Base-by-base conservation (phyloP, 2,329 filamentous ascomycete species). In the Pseudogymnoascus sp. region DNA sequence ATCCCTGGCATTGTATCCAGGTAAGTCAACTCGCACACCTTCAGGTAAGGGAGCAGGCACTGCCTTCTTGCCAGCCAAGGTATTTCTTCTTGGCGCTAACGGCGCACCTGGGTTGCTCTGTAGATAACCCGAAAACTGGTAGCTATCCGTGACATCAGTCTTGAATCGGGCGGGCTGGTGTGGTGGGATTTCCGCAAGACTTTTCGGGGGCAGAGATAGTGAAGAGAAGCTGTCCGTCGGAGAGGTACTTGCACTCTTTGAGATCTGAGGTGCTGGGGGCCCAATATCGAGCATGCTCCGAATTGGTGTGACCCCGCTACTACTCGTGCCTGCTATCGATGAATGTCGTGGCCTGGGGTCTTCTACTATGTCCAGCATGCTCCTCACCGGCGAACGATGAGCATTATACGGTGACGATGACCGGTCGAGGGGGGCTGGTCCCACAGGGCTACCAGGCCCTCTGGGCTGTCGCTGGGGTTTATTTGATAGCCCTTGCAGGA, bases 321-420 rank as follows among this genome's bases (percentile, higher is more conserved):
- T 61, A 59, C 72, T 74, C 62, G 72, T 71, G 28, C 64, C 64
- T 47, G 69, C 62, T 62, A 71, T 67, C 36, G 66, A 65, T 62
- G 68, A 65, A 66, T 71, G 62, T 62, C 69, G 69, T 62, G 17
- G 69, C 63, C 62, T 23, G 23, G 59, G 36, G 13, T 78, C 79
- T 64, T 82, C 78, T 71, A 80, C 78, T 69, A 86, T 79, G 71
- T 87, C 84, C 17, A 88, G 78, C 82, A 89, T 85, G 74, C 85
- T 90, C 68, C 87, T 82, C 62, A 89, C 83, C 10, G 88, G 87
- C 23, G 88, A 89, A 62, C 80, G 83, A 53, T 86, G 83, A 63
- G 77, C 81, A 28, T 77, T 74, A 75, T 82, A 81, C 65, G 84
- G 81, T 67, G 87, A 83, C 47, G 79, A 76, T 44, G 81, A 80